These are phyloP conservation scores for Thymus mandschuricus DNA, from an alignment of 257 asterid genomes.

Conservation along the genomic window DNA sequence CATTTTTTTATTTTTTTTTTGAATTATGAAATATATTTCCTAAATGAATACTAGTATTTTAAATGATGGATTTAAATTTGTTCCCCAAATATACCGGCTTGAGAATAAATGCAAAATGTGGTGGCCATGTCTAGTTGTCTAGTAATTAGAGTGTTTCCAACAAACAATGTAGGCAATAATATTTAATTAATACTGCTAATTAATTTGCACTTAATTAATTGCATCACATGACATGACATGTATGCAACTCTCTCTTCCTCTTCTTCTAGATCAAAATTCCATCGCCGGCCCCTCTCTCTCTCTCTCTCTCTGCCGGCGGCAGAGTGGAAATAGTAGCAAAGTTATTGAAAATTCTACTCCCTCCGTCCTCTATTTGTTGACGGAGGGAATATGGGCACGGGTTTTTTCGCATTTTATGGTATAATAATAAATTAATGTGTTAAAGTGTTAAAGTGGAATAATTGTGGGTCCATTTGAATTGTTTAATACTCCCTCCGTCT, in stretches of 20 bases:
- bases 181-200: too few species aligned
- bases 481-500: too few species aligned
- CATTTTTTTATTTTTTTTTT: neutral
- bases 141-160: neutral
- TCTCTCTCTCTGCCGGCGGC: neutral
- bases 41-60: neutral
- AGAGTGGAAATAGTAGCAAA: neutral
- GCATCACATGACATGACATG: slow-evolving; percentile 7
- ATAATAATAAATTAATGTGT: too few species aligned
- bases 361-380: too few species aligned
- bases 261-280: slow-evolving; percentile 17
- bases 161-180: neutral
- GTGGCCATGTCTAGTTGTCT: slow-evolving; percentile 30
- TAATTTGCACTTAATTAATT: neutral
- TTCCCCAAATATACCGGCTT: slow-evolving; percentile 2
- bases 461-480: too few species aligned
- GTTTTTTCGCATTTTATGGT: too few species aligned
- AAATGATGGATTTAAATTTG: neutral
- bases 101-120: slow-evolving; percentile 19
- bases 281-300: slow-evolving; percentile 8
- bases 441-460: too few species aligned
- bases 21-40: neutral
- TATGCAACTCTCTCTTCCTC: neutral
- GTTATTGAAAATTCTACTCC: too few species aligned
- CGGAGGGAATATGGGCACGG: too few species aligned